Percentiles rank a stretch among this genome's conserved stretches.
phyloP scores from a whole-genome alignment of 2,329 filamentous ascomycete genomes.

The Xylaria sp. region DNA sequence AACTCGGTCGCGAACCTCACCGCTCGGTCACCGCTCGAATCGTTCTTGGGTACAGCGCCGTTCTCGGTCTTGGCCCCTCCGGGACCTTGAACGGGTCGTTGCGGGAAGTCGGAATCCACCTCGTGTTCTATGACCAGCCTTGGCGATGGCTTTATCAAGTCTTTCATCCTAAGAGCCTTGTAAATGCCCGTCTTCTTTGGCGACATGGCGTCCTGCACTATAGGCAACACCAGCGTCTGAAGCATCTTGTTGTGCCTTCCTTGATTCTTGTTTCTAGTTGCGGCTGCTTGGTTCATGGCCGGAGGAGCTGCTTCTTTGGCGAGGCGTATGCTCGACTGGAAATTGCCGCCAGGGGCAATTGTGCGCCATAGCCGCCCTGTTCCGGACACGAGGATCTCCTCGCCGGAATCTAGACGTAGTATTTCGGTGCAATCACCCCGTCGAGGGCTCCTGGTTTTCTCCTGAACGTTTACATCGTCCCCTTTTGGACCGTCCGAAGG shows the following conservation, averaged over 20 bases:
- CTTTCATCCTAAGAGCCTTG: conserved; percentile 32
- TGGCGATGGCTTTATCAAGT: conserved; percentile 39
- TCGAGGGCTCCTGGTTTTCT: conserved; percentile 31
- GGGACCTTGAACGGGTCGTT: background rate
- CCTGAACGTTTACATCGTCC: conserved; percentile 26
- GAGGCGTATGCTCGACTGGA: background rate
- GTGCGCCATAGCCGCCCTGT: conserved; percentile 51
- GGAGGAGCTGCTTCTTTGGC: background rate
- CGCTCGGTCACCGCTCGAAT: conserved; percentile 5
- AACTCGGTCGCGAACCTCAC: conserved; percentile 25
- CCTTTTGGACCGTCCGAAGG: conserved; percentile 3
- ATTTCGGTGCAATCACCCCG: conserved; percentile 52
- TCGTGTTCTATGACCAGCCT: conserved; percentile 34
- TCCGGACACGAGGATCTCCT: conserved; percentile 56
- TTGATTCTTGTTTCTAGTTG: conserved; percentile 7
- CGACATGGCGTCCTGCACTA: conserved; percentile 33
- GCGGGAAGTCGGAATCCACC: background rate
- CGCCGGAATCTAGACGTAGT: conserved; percentile 55
- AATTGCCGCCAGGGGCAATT: conserved; percentile 3
- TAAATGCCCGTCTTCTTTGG: conserved; percentile 33
- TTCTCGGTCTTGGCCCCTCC: background rate
- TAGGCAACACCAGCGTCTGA: conserved; percentile 23
- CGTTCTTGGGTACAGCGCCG: background rate
- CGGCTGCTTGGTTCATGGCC: background rate
- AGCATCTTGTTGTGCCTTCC: conserved; percentile 15